Base-by-base conservation (phyloP, 441 rosid genomes). In the Iberis amara region DNA sequence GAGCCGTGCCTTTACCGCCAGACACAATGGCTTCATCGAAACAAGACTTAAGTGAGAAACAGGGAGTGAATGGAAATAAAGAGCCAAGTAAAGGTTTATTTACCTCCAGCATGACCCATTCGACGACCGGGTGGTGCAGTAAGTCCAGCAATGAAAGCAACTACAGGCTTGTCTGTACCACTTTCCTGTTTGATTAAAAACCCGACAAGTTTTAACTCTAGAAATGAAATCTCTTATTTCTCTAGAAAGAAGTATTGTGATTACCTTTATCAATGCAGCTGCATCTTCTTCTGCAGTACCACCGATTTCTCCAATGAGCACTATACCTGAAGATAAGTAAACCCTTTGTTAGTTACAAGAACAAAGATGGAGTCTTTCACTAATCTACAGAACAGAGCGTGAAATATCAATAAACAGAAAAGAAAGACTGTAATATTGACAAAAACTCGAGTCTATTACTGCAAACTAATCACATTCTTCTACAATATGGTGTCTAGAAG, bases 21-120 rank as follows among this genome's bases (percentile, higher is more conserved):
- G 96, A 83, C 6, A 85, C 86, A 23, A 89, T 89, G 41, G 96
- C 95, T 89, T 73, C 70, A 66, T 24, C 18, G 13, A 32, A 2
- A 11, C 48, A 56, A 42, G 13, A 42, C 11, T 42, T 40, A 63
- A 35, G 28, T 13, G 37, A 36, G 3, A 27, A 38, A 12, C 42
- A 18, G 28, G 36, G 47, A 10, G 15, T 6, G 14, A 57, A 21
- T 42, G 15, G 6, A 26, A 8, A 1, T 18, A 3, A 37, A 42
- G 23, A 44, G 43, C 13, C 0, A 5, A 39, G 61, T 9, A 15
- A 31, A 11, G 45, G 44, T 15, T 46, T 11, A 15, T 26, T 15
- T 81, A 89, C 97, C 97, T 80, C 97, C 97, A 31, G 97, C 97
- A 61, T 89, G 97, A 51, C 97, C 97, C 97, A 89, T 89, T 9